Base-by-base conservation (phyloP, 768 basidiomycete genomes). In the Leucocoprinus sp. region DNA sequence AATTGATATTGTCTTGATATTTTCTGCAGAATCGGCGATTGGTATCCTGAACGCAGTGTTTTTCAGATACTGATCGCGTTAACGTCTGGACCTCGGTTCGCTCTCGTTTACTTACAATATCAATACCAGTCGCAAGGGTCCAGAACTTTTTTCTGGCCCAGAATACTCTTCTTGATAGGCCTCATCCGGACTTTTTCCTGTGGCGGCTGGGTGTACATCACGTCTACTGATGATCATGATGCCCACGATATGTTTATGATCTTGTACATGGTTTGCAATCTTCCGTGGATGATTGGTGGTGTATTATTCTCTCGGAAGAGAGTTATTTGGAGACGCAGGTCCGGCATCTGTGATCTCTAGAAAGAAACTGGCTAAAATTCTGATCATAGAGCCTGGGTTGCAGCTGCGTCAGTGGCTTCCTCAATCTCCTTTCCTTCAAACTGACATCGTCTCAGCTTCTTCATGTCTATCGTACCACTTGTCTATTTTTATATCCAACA, bases 191-290 rank as follows among this genome's bases (percentile, higher is more conserved):
- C 91, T 0, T 60, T 93, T 24, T 72, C 78, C 2, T 93, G 91
- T 55, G 92, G 88, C 24, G 90, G 92, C 21, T 95, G 91, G 91
- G 88, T 93, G 22, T 95, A 81, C 55, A 79, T 93, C 55, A 93
- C 92, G 0, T 87, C 86, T 2, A 78, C 66, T 42, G 91, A 93
- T 58, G 74, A 86, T 63, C 88, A 90, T 54, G 83, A 86, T 55
- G 68, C 71, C 11, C 92, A 95, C 63, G 92, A 95, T 58, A 63
- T 91, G 28, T 78, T 82, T 58, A 95, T 95, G 92, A 80, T 93
- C 49, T 60, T 74, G 42, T 95, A 93, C 57, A 85, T 95, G 50
- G 69, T 87, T 3, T 76, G 79, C 59, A 91, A 87, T 55, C 55
- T 91, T 2, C 92, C 92, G 3, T 95, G 90, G 90, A 95, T 93